Evolutionary conservation across 345 rosid genomes (phyloP).

Genomic region (Arabidopsis thaliana): DNA sequence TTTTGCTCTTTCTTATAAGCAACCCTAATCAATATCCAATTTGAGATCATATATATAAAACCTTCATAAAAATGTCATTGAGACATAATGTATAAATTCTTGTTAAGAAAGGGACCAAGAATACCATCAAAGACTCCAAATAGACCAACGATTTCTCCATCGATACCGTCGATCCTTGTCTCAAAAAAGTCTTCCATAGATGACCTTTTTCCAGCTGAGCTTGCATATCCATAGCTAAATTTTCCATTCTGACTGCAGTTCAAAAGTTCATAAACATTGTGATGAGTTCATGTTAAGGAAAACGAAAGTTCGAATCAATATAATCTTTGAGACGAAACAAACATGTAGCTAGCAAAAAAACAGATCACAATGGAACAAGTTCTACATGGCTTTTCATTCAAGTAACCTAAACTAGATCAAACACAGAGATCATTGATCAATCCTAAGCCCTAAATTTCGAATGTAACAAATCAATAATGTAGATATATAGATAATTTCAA

Average conservation of each 20-base stretch:
- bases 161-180: slow-evolving; percentile 89
- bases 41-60: not conserved
- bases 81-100: not conserved
- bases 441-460: not conserved
- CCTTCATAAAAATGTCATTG: too few species aligned
- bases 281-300: not conserved
- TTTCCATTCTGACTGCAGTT: slow-evolving; percentile 82
- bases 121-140: slow-evolving; percentile 99
- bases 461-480: not conserved
- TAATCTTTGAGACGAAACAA: not conserved
- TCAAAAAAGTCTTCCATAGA: slow-evolving; percentile 99
- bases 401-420: not conserved
- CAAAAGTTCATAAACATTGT: not conserved
- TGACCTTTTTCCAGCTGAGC: slow-evolving; percentile 94
- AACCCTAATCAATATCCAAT: not conserved
- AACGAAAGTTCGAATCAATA: not conserved
- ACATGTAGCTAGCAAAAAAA: not conserved
- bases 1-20: not conserved
- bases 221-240: slow-evolving; percentile 98
- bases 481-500: not conserved
- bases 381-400: not conserved
- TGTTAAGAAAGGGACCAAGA: not conserved
- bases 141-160: slow-evolving; percentile 94
- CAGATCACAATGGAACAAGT: not conserved
- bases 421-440: not conserved